Base-by-base conservation (phyloP, 2,329 filamentous ascomycete genomes). In the Penicillium capsulatum region DNA sequence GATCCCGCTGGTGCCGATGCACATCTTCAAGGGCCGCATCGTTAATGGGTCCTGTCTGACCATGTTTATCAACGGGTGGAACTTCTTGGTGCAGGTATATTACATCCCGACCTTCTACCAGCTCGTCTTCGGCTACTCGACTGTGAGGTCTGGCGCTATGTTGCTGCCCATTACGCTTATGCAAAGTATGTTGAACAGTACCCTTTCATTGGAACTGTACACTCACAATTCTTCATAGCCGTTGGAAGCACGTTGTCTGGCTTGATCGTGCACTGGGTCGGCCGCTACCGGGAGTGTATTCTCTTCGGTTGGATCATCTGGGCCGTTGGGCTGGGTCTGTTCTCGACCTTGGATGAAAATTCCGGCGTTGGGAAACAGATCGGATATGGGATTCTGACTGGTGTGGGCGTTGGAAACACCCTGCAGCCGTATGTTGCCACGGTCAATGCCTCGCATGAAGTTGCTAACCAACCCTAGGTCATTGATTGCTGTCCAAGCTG, bases 41-140 rank as follows among this genome's bases (percentile, higher is more conserved):
- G 73, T 77, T 19, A 75, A 75, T 24, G 75, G 76, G 1, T 73
- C 74, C 1, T 77, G 72, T 42, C 47, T 79, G 13, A 77, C 73
- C 11, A 77, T 76, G 72, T 73, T 74, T 24, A 71, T 79, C 52
- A 77, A 78, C 35, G 75, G 76, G 3, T 79, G 76, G 75, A 77
- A 77, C 47, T 77, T 77, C 39, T 63, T 78, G 16, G 70, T 76
- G n/a, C 75, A 79, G 45, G 57, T 81, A 2, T 83, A 81, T 57
- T 82, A 77, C 49, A 64, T 83, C 2, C 79, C 79, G 0, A 67
- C 80, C 0, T 83, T 79, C 53, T 76, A 77, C 31, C 78, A 82
- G 53, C 75, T 80, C 38, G 75, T 74, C 1, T 68, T 71, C 15
- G 59, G 61, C 13, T 65, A 66, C 33, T 65, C 61, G 2, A 64